A percentile compares a stretch with the other conserved stretches of the same genome.
Evolutionary conservation across 352 stramenopile genomes (phyloP).

Genomic region (Peronospora destructor): DNA sequence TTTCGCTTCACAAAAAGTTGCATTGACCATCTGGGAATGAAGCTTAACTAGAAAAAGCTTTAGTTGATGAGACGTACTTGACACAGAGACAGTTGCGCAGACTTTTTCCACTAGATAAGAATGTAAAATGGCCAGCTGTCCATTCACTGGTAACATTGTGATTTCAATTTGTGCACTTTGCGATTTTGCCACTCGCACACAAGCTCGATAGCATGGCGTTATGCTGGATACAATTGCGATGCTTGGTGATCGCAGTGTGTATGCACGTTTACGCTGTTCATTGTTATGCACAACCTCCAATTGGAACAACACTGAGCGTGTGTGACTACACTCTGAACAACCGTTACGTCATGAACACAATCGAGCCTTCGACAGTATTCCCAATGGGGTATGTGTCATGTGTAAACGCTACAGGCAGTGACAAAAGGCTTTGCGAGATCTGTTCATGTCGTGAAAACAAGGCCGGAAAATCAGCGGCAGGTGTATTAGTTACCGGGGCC

Average conservation of each 20-base stretch:
- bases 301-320: constrained; percentile 9
- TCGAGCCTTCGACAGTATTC: constrained; percentile 17
- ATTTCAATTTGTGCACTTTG: constrained; percentile 11
- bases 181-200: constrained; percentile 10
- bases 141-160: not conserved
- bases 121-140: constrained; percentile 15
- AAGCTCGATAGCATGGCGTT: constrained; percentile 13
- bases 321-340: constrained; percentile 21
- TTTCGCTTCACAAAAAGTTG: not conserved
- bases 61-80: constrained; percentile 15
- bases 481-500: constrained; percentile 20
- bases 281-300: constrained; percentile 8
- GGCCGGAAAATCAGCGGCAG: constrained; percentile 8
- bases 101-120: constrained; percentile 18
- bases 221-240: constrained; percentile 1
- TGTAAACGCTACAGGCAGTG: constrained; percentile 7
- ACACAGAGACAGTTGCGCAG: constrained; percentile 9
- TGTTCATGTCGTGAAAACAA: constrained; percentile 43
- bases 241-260: constrained; percentile 1
- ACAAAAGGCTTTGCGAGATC: constrained; percentile 10
- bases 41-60: constrained; percentile 2
- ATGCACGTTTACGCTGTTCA: constrained; percentile 10
- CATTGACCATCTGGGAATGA: constrained; percentile 6
- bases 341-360: constrained; percentile 32
- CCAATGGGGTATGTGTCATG: constrained; percentile 34